Evolutionary conservation across 495 filamentous ascomycete species (phyloP).

Genomic region (Lentithecium fluviatile): DNA sequence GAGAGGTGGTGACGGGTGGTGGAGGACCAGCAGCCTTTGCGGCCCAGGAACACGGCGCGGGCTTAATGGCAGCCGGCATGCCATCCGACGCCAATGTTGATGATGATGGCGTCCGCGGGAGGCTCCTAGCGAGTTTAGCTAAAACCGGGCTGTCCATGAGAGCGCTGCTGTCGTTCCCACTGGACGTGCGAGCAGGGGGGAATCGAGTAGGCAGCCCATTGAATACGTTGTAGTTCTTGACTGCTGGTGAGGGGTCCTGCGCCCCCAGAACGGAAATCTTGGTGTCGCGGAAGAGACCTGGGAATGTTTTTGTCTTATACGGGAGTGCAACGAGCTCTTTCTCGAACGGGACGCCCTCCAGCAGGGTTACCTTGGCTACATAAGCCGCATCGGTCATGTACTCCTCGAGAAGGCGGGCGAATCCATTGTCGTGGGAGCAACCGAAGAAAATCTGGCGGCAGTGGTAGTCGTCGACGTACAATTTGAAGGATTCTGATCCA

Average conservation of each 20-base stretch:
- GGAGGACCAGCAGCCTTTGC: conserved; percentile 26
- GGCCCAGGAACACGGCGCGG: conserved; percentile 17
- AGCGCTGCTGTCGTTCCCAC: not conserved
- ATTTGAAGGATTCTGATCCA: conserved; percentile 64
- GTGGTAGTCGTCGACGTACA: conserved; percentile 65
- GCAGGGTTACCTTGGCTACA: conserved; percentile 62
- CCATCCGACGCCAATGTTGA: conserved; percentile 18
- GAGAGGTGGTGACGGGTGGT: conserved; percentile 12
- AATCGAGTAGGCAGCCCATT: conserved; percentile 15
- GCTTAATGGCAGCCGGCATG: not conserved
- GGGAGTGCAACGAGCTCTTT: conserved; percentile 59
- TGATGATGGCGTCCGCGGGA: conserved; percentile 8
- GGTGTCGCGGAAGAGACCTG: conserved; percentile 63
- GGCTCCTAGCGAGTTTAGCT: not conserved
- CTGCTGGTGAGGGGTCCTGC: not conserved
- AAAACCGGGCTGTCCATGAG: conserved; percentile 9
- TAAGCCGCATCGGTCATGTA: conserved; percentile 55
- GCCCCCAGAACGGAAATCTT: conserved; percentile 48
- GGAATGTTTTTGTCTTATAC: conserved; percentile 60
- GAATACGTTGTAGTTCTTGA: conserved; percentile 2
- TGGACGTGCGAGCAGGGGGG: conserved; percentile 2
- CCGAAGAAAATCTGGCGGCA: conserved; percentile 82
- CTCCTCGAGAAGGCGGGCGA: conserved; percentile 68
- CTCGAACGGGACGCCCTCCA: conserved; percentile 73
- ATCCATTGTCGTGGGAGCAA: conserved; percentile 72